phyloP scores from a whole-genome alignment of 2,329 filamentous ascomycete genomes.

The Botrytis paeoniae region DNA sequence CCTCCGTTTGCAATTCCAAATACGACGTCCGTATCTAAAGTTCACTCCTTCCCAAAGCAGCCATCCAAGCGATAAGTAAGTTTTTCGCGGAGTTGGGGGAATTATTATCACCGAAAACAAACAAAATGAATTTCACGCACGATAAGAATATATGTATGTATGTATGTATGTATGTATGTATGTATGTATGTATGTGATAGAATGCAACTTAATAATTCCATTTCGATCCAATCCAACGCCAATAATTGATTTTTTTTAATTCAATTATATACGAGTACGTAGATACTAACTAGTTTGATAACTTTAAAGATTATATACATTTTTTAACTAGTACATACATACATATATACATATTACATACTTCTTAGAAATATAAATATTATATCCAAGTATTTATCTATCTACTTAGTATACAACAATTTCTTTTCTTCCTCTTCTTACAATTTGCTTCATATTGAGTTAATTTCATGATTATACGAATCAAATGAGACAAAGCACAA shows the following conservation, averaged over 20 bases:
- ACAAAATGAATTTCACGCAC: not conserved
- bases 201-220: not conserved
- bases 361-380: not conserved
- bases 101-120: not conserved
- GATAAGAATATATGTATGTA: not conserved
- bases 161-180: not conserved
- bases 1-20: not conserved
- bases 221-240: not conserved
- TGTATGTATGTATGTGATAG: not conserved
- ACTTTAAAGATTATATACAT: not conserved
- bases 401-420: not conserved
- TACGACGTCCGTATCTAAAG: not conserved
- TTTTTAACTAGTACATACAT: not conserved
- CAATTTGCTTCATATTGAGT: not conserved
- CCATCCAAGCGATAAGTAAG: not conserved
- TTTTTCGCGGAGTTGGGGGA: not conserved
- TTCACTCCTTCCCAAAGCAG: constrained; percentile 4
- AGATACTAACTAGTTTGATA: not conserved
- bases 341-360: not conserved
- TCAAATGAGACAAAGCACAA: not conserved
- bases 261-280: not conserved
- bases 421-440: not conserved
- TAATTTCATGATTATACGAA: not conserved
- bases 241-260: not conserved
- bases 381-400: not conserved